Evolutionary conservation across 208 protist species (phyloP).

Genomic region (Vickermania ingenoplastis): DNA sequence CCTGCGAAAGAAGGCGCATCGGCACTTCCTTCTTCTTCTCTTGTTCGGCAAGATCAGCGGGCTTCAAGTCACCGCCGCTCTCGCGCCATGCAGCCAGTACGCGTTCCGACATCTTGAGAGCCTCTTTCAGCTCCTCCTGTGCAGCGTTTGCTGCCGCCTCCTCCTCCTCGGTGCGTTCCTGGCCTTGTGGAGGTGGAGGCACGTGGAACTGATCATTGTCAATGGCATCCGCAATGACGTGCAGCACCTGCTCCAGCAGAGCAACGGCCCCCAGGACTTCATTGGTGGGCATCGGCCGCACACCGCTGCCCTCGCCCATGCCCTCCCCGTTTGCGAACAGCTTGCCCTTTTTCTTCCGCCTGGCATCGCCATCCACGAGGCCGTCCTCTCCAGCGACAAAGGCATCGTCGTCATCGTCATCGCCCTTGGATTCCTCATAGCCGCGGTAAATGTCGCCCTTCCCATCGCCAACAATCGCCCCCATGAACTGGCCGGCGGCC

Average conservation of each 20-base stretch:
- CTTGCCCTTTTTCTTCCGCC: neutral
- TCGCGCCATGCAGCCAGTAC: slow-evolving; percentile 6
- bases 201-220: neutral
- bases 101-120: slow-evolving; percentile 6
- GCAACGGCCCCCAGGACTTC: slow-evolving; percentile 6
- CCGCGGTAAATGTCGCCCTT: neutral
- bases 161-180: neutral
- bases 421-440: neutral
- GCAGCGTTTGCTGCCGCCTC: neutral
- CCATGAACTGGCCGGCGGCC: slow-evolving; percentile 8
- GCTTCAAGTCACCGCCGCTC: neutral
- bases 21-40: neutral
- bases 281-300: neutral
- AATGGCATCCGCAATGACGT: slow-evolving; percentile 5
- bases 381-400: neutral
- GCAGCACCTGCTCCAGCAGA: slow-evolving; percentile 11
- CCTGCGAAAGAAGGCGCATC: neutral
- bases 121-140: slow-evolving; percentile 3
- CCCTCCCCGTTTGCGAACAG: no score
- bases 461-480: neutral
- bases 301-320: neutral
- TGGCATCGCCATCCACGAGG: neutral
- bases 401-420: neutral
- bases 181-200: neutral
- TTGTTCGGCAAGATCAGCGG: neutral